Evolutionary conservation across 306 rosid species (phyloP).

Genomic region (Luffa aegyptiaca): DNA sequence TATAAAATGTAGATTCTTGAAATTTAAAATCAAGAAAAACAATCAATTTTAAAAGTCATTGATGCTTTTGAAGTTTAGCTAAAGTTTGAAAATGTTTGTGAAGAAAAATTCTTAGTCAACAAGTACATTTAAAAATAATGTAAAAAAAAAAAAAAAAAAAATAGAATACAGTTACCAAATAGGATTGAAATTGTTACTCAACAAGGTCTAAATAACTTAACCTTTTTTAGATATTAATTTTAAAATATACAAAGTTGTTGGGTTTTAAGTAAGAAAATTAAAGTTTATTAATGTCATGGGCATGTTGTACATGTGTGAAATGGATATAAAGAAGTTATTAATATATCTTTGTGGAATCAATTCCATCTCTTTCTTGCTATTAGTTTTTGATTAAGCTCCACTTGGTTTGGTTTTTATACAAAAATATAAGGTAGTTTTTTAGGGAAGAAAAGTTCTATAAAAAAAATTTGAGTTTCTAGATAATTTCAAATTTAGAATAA

Average conservation of each 20-base stretch:
- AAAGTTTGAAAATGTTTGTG: not conserved
- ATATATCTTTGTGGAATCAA: not conserved
- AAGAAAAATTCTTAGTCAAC: no score
- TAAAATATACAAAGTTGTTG: not conserved
- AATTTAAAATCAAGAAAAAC: not conserved
- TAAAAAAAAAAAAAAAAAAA: no score
- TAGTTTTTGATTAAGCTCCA: not conserved
- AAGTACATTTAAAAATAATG: no score
- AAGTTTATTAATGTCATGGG: not conserved
- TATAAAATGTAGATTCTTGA: not conserved
- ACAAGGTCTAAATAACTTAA: not conserved
- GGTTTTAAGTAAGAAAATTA: not conserved
- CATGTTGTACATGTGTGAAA: no score
- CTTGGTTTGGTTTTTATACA: not conserved
- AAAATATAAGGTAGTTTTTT: no score
- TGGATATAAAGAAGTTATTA: no score
- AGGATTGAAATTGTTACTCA: not conserved
- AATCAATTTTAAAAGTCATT: no score
- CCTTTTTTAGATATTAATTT: not conserved
- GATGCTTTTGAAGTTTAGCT: no score
- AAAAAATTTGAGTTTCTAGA: no score
- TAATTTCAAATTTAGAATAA: no score
- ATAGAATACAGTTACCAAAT: not conserved
- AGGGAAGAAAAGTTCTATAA: not conserved
- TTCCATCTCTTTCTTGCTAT: not conserved